Evolutionary conservation across 805 yeast genomes (phyloP), one percentile per base, ranked within the genome.

Genomic region (Scheffersomyces stipitis): DNA sequence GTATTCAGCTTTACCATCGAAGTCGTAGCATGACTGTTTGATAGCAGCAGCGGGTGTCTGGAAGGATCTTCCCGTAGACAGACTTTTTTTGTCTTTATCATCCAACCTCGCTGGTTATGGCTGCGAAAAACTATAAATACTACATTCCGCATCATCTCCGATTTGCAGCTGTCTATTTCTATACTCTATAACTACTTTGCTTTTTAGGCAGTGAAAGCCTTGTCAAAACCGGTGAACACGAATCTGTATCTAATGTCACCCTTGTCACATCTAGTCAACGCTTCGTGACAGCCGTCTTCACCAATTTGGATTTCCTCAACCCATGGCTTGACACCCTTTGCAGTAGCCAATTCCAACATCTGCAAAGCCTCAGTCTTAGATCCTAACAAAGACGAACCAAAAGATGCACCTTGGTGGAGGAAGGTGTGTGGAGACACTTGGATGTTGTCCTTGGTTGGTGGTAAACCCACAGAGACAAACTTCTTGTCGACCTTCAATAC

Each of bases 401-500:
- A 63, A 30, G 71, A 63, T 34, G 74, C 59, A 37, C 80, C 83
- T 42, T 62, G 65, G 15, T 58, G 46, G 46, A 80, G 62, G 62
- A 80, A 78, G 18, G 76, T 59, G 54, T 69, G 64, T 36, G 85
- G 82, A 31, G 69, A 58, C 29, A 78, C 71, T 23, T 62, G 54
- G 38, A 71, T 66, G 29, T 62, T 59, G 23, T 74, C 69, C 32
- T 67, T 73, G 13, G 36, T 43, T 18, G 62, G 61, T 36, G 91
- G 87, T 51, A 83, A 67, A 37, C 91, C 91, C 38, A 80, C 88
- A 24, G 82, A 68, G 36, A 81, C 70, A 54, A 81, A 75, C 35
- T 68, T 66, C 37, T 82, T 81, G 51, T 75, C 75, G 28, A 81
- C 78, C 52, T 71, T 79, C 56, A 86, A 66, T 18, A 71, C 56